Base-by-base conservation (phyloP, 2,329 filamentous ascomycete genomes). In the Amauroascus niger region DNA sequence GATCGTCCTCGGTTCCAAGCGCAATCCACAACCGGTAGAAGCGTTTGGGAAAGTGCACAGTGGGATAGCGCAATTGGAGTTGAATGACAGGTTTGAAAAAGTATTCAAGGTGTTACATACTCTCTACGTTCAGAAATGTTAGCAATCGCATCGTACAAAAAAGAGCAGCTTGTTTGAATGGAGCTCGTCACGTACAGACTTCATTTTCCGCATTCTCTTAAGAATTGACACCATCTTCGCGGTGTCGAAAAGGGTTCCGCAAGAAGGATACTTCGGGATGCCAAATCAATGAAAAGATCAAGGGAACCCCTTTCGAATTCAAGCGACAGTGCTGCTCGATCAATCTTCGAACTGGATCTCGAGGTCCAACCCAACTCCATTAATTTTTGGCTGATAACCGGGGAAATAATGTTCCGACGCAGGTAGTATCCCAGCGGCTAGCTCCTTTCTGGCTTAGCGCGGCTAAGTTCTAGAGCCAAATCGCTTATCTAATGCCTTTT, bases 201-300 rank as follows among this genome's bases (percentile, higher is more conserved):
- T 82, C 67, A 94, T 74, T 71, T 81, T 82, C 68, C 84, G 82
- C 79, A 88, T 82, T 63, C 88, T 84, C 72, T 82, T 81, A 58
- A 71, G 64, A 44, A 76, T 58, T 62, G 74, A 75, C 57, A 75
- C 72, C 72, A 74, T 76, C 56, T 47, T 69, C 62, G 58, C 58
- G 53, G 24, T 50, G 26, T 28, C 32, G 9, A 24, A 9, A 22
- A 14, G 26, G 24, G 20, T 16, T 22, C 48, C n/a, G 40, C 48
- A 55, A 48, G 28, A 44, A 26, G 2, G 18, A 28, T 40, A n/a
- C 26, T 48, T 47, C 48, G 47, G 41, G 40, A 47, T 46, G 16
- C 49, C 37, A 45, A 22, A 49, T 20, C 7, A 41, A 30, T 30
- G 11, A 13, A 45, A 13, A 52, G 22, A 33, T 6, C 11, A 26